Conservation (phyloP, 1,284 basidiomycete genomes). For the Ceratobasidium papillatum region DNA sequence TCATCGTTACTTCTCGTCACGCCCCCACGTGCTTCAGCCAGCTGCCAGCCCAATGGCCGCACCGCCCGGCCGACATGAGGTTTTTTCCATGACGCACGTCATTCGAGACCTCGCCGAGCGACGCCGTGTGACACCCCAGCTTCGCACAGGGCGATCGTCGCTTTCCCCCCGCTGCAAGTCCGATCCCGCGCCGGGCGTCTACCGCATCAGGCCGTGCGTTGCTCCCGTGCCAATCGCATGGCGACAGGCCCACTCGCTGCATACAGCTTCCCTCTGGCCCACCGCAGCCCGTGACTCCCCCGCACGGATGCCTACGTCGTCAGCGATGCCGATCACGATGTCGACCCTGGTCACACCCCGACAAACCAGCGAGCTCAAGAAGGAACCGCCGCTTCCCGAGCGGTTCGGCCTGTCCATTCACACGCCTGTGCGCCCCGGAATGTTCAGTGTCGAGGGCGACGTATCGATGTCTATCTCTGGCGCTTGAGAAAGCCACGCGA, state of each 20-base stretch:
- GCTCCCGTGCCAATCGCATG: not conserved
- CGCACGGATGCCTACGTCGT: not conserved
- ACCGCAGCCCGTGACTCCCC: not conserved
- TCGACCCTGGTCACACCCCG: slow-evolving; percentile 14
- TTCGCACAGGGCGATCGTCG: not conserved
- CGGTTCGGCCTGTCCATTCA: not conserved
- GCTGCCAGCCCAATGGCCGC: not conserved
- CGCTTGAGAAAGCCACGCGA: not conserved
- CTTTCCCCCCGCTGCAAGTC: too few relatives aligned
- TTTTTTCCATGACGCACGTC: not conserved
- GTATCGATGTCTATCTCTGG: not conserved
- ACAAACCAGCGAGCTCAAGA: slow-evolving; percentile 17
- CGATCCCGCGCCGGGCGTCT: slow-evolving; percentile 3
- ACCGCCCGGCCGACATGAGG: not conserved
- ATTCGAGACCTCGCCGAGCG: not conserved
- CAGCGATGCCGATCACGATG: slow-evolving; percentile 13
- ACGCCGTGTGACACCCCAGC: not conserved
- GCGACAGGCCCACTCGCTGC: not conserved
- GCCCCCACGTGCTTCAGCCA: not conserved
- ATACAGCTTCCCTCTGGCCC: not conserved
- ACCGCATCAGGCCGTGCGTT: not conserved
- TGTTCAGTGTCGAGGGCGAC: not conserved
- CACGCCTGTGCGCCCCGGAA: not conserved
- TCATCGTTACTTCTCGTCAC: not conserved
- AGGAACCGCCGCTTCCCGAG: not conserved